phyloP scores from a whole-genome alignment of 1,284 basidiomycete species.

The Leccinum colubrinum region DNA sequence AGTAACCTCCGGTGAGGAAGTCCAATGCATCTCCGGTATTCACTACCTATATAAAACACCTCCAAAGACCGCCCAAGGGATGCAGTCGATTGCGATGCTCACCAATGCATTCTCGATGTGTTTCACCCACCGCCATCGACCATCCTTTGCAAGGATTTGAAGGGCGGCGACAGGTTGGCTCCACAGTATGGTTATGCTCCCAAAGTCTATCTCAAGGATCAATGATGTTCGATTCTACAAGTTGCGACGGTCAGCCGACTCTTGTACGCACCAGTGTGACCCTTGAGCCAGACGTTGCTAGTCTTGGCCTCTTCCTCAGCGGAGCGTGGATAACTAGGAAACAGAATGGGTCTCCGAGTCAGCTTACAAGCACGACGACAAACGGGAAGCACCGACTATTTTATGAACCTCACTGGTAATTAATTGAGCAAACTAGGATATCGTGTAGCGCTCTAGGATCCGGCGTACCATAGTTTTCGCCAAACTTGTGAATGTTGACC shows the following conservation, averaged over 20 bases:
- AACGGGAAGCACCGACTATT: neutral
- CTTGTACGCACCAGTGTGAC: constrained; percentile 50
- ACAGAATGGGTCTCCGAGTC: neutral
- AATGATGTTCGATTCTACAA: neutral
- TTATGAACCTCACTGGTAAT: neutral
- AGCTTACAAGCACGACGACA: neutral
- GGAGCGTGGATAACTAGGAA: constrained; percentile 40
- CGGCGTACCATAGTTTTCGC: neutral
- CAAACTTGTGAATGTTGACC: neutral
- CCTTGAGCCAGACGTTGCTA: constrained; percentile 59
- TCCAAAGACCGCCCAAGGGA: neutral
- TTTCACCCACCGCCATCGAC: constrained; percentile 56
- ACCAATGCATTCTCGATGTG: constrained; percentile 62
- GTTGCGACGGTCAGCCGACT: neutral
- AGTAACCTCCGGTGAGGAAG: constrained; percentile 54
- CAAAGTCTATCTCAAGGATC: constrained; percentile 44
- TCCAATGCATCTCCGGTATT: constrained; percentile 60
- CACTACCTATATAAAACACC: constrained; percentile 35
- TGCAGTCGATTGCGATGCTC: constrained; percentile 2
- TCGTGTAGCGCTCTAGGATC: neutral
- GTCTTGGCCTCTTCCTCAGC: constrained; percentile 54
- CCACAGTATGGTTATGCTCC: constrained; percentile 57
- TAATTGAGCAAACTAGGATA: neutral
- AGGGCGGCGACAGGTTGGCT: constrained; percentile 60
- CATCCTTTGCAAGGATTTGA: constrained; percentile 52